A percentile compares a stretch with the other conserved stretches of the same genome.
Conservation (phyloP, 768 basidiomycete genomes). For the Lactarius sp. region DNA sequence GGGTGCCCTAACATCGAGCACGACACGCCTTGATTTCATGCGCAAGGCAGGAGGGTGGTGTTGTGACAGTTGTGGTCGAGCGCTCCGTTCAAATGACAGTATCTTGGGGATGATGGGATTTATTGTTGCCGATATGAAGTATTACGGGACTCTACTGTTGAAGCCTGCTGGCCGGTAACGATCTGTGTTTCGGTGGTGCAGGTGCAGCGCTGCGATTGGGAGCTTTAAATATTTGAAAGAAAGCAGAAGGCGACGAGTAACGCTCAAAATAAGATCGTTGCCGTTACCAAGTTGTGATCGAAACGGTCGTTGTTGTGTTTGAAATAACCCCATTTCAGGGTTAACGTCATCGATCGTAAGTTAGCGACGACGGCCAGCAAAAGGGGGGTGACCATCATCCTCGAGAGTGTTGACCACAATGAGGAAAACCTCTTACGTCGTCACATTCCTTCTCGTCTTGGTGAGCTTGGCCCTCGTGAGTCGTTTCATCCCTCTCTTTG, state of each 20-base stretch:
- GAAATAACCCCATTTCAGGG: constrained; percentile 2
- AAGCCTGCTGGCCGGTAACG: background rate
- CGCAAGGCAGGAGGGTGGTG: constrained; percentile 11
- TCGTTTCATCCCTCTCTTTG: constrained; percentile 1
- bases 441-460: constrained; percentile 55
- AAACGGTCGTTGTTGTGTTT: background rate
- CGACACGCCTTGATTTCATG: constrained; percentile 7
- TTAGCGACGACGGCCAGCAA: background rate
- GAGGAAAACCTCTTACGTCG: constrained; percentile 65
- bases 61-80: background rate
- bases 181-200: background rate
- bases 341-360: constrained; percentile 3
- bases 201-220: background rate
- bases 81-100: background rate
- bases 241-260: background rate
- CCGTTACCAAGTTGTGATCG: background rate
- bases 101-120: background rate
- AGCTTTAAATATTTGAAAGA: background rate
- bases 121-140: constrained; percentile 17
- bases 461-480: constrained; percentile 50
- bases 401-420: constrained; percentile 34
- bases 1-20: constrained; percentile 9
- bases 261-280: background rate
- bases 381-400: background rate
- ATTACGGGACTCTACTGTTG: background rate